A percentile compares a stretch with the other conserved stretches of the same genome.
Evolutionary conservation across 495 filamentous ascomycete genomes (phyloP).

Genomic region (Aspergillus campestris): DNA sequence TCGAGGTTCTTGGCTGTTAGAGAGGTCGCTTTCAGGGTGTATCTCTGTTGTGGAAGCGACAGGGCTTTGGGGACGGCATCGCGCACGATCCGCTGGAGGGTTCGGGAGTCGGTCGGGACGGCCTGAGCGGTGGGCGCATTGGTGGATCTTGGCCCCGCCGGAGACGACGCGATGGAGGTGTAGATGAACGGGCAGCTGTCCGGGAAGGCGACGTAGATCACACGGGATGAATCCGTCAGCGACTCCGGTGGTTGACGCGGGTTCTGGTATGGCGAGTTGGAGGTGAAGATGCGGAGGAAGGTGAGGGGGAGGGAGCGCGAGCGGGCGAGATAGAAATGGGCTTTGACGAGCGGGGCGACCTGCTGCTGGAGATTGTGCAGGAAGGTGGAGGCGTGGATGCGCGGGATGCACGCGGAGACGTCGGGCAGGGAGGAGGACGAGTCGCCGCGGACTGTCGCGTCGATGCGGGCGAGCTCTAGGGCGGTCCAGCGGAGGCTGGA

Average conservation of each 20-base stretch:
- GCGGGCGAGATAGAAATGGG: slow-evolving; percentile 67
- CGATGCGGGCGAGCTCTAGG: slow-evolving; percentile 45
- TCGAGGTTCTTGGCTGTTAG: slow-evolving; percentile 60
- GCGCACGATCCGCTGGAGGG: slow-evolving; percentile 58
- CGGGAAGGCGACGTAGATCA: slow-evolving; percentile 72
- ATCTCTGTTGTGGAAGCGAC: slow-evolving; percentile 58
- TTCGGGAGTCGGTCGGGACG: slow-evolving; percentile 46
- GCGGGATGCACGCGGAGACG: slow-evolving; percentile 47
- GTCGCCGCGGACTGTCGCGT: not conserved
- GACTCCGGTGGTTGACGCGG: slow-evolving; percentile 26
- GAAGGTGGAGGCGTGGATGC: slow-evolving; percentile 70
- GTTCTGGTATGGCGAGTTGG: slow-evolving; percentile 63
- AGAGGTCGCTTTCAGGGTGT: slow-evolving; percentile 54
- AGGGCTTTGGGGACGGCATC: slow-evolving; percentile 73
- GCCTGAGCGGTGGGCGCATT: slow-evolving; percentile 17
- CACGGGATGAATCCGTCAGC: slow-evolving; percentile 49
- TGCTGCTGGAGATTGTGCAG: slow-evolving; percentile 62
- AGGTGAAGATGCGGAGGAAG: slow-evolving; percentile 65
- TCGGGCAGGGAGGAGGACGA: slow-evolving; percentile 20
- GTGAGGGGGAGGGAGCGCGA: slow-evolving; percentile 55
- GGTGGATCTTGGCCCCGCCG: slow-evolving; percentile 6
- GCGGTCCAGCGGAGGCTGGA: slow-evolving; percentile 67
- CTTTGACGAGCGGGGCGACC: slow-evolving; percentile 64
- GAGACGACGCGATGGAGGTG: slow-evolving; percentile 47
- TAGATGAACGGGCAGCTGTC: slow-evolving; percentile 68